Conservation (phyloP, 805 yeast species). For the Candida koratica region DNA sequence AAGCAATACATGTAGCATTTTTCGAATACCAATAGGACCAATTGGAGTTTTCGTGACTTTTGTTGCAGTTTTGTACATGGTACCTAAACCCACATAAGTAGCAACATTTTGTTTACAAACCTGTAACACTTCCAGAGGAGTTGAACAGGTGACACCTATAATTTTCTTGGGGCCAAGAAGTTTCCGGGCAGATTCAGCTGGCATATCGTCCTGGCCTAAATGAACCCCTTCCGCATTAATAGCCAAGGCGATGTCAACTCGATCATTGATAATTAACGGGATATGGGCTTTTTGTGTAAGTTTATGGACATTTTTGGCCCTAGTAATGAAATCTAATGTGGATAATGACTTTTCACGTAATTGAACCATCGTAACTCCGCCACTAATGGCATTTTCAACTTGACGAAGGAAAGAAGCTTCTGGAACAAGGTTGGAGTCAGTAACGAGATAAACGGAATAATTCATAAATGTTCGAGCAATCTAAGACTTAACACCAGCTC, state of each 20-base stretch:
- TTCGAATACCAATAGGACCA: slow-evolving; percentile 66
- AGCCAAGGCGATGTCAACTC: slow-evolving; percentile 87
- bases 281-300: slow-evolving; percentile 57
- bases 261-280: slow-evolving; percentile 80
- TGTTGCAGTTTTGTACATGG: slow-evolving; percentile 70
- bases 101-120: slow-evolving; percentile 50
- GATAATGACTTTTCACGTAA: slow-evolving; percentile 73
- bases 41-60: slow-evolving; percentile 48
- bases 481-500: too few relatives aligned
- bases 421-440: slow-evolving; percentile 76
- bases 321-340: slow-evolving; percentile 61
- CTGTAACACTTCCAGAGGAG: slow-evolving; percentile 48
- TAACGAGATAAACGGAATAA: slow-evolving; percentile 70
- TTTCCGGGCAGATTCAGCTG: slow-evolving; percentile 51
- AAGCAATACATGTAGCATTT: slow-evolving; percentile 45
- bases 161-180: slow-evolving; percentile 72
- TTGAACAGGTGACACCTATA: slow-evolving; percentile 72
- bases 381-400: slow-evolving; percentile 57
- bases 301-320: slow-evolving; percentile 58
- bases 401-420: slow-evolving; percentile 49
- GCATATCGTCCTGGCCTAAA: slow-evolving; percentile 90
- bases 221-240: slow-evolving; percentile 89
- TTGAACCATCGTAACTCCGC: slow-evolving; percentile 80
- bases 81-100: slow-evolving; percentile 85
- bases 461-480: too few relatives aligned